Percentiles rank a stretch among this genome's conserved stretches.
These are phyloP conservation scores for Xylaria bambusicola DNA, from an alignment of 495 filamentous ascomycete species.

Conservation along the genomic window DNA sequence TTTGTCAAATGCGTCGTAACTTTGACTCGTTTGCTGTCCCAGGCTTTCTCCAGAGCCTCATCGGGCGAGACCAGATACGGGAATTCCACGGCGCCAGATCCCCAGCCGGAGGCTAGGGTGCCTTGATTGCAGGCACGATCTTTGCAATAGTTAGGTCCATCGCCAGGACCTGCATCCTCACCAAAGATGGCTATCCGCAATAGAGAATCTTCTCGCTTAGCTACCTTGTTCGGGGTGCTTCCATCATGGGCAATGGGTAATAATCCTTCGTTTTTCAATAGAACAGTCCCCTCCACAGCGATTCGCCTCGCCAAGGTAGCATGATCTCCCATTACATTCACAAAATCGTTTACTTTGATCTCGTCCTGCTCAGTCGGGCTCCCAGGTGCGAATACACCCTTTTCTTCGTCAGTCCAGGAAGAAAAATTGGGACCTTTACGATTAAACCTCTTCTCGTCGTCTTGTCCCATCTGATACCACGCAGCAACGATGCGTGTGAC, in stretches of 20 bases:
- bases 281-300: slow-evolving; percentile 80
- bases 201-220: slow-evolving; percentile 38
- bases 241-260: slow-evolving; percentile 62
- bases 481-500: slow-evolving; percentile 85
- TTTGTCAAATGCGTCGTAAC: slow-evolving; percentile 65
- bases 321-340: slow-evolving; percentile 75
- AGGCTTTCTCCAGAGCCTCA: slow-evolving; percentile 57
- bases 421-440: slow-evolving; percentile 85
- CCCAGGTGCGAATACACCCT: slow-evolving; percentile 65
- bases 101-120: slow-evolving; percentile 86
- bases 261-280: slow-evolving; percentile 78
- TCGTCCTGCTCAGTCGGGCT: slow-evolving; percentile 53
- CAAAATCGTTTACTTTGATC: slow-evolving; percentile 73
- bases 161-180: slow-evolving; percentile 73
- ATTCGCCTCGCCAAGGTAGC: slow-evolving; percentile 67
- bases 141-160: slow-evolving; percentile 72
- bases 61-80: slow-evolving; percentile 76
- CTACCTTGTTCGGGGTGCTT: slow-evolving; percentile 37
- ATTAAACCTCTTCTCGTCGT: slow-evolving; percentile 65
- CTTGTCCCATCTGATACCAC: slow-evolving; percentile 90
- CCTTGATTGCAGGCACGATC: slow-evolving; percentile 83
- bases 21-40: slow-evolving; percentile 59
- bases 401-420: slow-evolving; percentile 76
- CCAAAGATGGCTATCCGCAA: slow-evolving; percentile 77
- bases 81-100: slow-evolving; percentile 84